Percentiles rank a stretch among this genome's conserved stretches.
Evolutionary conservation across 495 filamentous ascomycete genomes (phyloP).

Genomic region (Pseudevernia furfuracea): DNA sequence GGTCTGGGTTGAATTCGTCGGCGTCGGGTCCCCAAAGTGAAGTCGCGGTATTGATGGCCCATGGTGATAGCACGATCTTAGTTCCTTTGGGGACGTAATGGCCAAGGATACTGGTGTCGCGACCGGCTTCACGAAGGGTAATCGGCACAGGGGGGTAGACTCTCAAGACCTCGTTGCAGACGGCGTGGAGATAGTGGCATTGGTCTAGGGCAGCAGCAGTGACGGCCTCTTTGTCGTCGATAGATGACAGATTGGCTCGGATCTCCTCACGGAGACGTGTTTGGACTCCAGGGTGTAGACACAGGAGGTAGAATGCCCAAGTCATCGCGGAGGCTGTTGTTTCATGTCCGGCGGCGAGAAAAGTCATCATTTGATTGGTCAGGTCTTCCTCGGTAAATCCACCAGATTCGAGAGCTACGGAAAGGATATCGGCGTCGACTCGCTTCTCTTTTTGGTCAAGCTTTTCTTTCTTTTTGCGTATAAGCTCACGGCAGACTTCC

Average conservation of each 20-base stretch:
- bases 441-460: conserved; percentile 42
- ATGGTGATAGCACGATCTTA: conserved; percentile 41
- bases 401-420: conserved; percentile 68
- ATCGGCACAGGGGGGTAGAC: conserved; percentile 50
- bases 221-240: conserved; percentile 41
- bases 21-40: conserved; percentile 81
- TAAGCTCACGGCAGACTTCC: conserved; percentile 54
- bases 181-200: conserved; percentile 53
- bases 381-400: conserved; percentile 74
- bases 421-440: conserved; percentile 67
- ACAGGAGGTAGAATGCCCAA: conserved; percentile 54
- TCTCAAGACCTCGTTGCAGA: conserved; percentile 54
- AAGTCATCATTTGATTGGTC: conserved; percentile 90
- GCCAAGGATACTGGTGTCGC: conserved; percentile 56
- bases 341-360: conserved; percentile 87
- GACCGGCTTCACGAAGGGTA: conserved; percentile 55
- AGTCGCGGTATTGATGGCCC: conserved; percentile 60
- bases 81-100: conserved; percentile 50
- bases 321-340: conserved; percentile 54
- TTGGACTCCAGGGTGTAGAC: conserved; percentile 51
- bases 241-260: conserved; percentile 54
- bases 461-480: conserved; percentile 59
- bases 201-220: conserved; percentile 45
- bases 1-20: conserved; percentile 69
- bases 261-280: conserved; percentile 52